Evolutionary conservation across 176 grass and related monocot genomes (phyloP), one percentile per base, ranked within the genome.

Genomic region (Paspalum notatum): DNA sequence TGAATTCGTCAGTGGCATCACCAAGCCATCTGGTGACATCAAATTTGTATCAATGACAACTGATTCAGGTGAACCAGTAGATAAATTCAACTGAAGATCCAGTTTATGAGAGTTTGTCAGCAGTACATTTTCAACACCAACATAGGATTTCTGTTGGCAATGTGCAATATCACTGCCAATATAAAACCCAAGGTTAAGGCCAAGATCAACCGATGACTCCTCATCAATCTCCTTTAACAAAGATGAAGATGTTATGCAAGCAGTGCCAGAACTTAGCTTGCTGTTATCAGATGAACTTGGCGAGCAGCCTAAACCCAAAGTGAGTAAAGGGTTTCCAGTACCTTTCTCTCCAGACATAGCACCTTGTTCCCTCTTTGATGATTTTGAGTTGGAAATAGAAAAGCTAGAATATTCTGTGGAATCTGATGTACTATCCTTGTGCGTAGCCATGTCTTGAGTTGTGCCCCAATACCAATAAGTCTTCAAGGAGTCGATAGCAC

Each of bases 51-150:
- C 71, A 46, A 71, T 86, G 63, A 91, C 41, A 86, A 76, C 75
- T 69, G 97, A 95, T 81, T 88, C 83, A 74, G 88, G 84, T 49
- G 84, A 85, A 10, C 84, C 73, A 76, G 89, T 91, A 67, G 89
- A 87, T 81, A 93, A 88, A 91, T 86, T 90, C 77, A 96, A 73
- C 26, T 96, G 74, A 75, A 99, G 89, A 89, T 96, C 86, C 43
- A 93, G 58, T 40, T 80, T 71, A 42, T 73, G 51, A n/a, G 46
- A 72, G 27, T 60, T 87, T 53, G 50, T 18, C 10, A 3, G 74
- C 47, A 21, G 22, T 37, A 47, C 16, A 62, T 77, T 77, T 48
- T 84, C 45, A 75, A 59, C 58, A 81, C 64, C 56, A 80, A 18
- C 72, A 85, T 39, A 60, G 58, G 80, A 74, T 65, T 90, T 93